Evolutionary conservation across 805 yeast genomes (phyloP).

Genomic region (Schwanniomyces occidentalis): DNA sequence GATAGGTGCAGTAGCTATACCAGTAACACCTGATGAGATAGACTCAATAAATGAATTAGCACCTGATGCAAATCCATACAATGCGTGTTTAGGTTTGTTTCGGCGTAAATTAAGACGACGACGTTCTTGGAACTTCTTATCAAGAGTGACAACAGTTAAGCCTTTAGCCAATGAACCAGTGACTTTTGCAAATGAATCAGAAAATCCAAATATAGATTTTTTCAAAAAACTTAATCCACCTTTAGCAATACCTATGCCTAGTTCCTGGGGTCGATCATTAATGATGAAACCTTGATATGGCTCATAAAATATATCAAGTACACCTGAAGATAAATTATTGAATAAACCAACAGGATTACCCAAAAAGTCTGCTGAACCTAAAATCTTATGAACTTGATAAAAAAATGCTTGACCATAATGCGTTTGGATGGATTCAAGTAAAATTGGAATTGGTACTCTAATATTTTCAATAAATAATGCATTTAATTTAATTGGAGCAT

Average conservation of each 20-base stretch:
- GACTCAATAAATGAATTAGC: conserved; percentile 89
- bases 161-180: conserved; percentile 97
- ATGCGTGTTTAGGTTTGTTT: conserved; percentile 80
- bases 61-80: conserved; percentile 81
- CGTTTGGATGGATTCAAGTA: conserved; percentile 67
- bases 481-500: conserved; percentile 90
- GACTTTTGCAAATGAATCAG: conserved; percentile 89
- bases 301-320: conserved; percentile 93
- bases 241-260: conserved; percentile 93
- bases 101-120: conserved; percentile 74
- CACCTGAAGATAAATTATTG: conserved; percentile 91
- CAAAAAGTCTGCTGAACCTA: conserved; percentile 94
- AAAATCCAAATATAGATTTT: conserved; percentile 91
- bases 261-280: conserved; percentile 93
- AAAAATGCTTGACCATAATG: conserved; percentile 93
- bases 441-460: conserved; percentile 77
- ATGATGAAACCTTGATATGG: conserved; percentile 95
- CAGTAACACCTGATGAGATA: conserved; percentile 81
- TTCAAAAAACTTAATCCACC: conserved; percentile 94
- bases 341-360: conserved; percentile 98
- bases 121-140: conserved; percentile 76
- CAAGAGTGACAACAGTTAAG: conserved; percentile 85
- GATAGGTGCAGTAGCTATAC: conserved; percentile 87
- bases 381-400: conserved; percentile 85
- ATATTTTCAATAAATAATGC: conserved; percentile 87